Conservation (phyloP, 805 yeast species). For the Metschnikowia shivogae region DNA sequence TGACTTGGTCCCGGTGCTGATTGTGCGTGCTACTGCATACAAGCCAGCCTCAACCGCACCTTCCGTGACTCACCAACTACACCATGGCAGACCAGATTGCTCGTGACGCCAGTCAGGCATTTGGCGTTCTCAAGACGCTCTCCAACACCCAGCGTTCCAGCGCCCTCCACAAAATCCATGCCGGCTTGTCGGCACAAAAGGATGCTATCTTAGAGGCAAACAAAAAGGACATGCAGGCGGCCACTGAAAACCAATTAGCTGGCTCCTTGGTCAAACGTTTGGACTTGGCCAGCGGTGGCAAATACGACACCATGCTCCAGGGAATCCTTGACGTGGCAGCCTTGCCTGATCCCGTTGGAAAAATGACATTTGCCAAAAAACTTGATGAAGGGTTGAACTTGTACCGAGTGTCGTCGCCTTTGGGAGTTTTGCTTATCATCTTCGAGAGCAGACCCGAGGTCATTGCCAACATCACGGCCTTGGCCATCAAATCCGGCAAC, state of each 20-base stretch:
- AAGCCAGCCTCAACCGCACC: neutral
- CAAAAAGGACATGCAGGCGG: slow-evolving; percentile 66
- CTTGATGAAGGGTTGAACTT: slow-evolving; percentile 86
- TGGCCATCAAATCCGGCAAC: slow-evolving; percentile 94
- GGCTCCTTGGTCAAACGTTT: slow-evolving; percentile 76
- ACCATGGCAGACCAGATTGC: slow-evolving; percentile 74
- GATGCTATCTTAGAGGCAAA: slow-evolving; percentile 69
- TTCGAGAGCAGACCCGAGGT: slow-evolving; percentile 98
- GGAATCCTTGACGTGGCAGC: slow-evolving; percentile 90
- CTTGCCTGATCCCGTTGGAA: slow-evolving; percentile 91
- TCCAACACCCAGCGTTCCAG: slow-evolving; percentile 65
- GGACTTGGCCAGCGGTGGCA: slow-evolving; percentile 76
- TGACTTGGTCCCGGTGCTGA: too few species aligned
- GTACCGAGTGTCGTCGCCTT: slow-evolving; percentile 85
- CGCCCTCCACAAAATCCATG: slow-evolving; percentile 71
- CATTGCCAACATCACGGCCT: slow-evolving; percentile 93
- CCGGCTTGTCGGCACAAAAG: slow-evolving; percentile 58
- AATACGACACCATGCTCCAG: slow-evolving; percentile 89
- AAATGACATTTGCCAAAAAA: slow-evolving; percentile 73
- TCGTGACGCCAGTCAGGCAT: slow-evolving; percentile 73
- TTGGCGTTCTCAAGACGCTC: slow-evolving; percentile 75
- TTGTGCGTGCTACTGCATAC: neutral
- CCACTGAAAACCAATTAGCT: slow-evolving; percentile 57
- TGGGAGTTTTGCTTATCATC: slow-evolving; percentile 87
- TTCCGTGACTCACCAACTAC: neutral